Conservation (phyloP, 495 filamentous ascomycete genomes). For the Penicillium coffeae region DNA sequence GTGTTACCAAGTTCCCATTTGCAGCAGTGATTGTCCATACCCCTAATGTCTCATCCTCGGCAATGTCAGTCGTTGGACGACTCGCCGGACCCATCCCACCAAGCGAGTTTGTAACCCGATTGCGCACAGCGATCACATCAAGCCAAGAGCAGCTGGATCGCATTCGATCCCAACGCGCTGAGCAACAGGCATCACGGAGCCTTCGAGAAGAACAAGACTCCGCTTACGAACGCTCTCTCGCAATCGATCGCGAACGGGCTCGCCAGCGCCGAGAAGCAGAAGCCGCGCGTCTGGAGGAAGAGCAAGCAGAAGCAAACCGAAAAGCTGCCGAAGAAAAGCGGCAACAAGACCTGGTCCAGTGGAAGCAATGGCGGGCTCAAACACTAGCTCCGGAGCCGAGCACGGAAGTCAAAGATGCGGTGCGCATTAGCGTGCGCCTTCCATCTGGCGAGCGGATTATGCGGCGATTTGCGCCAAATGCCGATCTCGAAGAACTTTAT, state of each 20-base stretch:
- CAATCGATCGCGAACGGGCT: conserved; percentile 79
- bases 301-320: conserved; percentile 58
- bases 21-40: conserved; percentile 80
- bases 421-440: conserved; percentile 80
- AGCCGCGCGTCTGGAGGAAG: conserved; percentile 59
- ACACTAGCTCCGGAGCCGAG: conserved; percentile 65
- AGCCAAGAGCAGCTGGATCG: conserved; percentile 65
- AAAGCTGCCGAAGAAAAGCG: conserved; percentile 59
- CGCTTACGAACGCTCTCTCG: conserved; percentile 88
- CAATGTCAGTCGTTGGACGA: conserved; percentile 82
- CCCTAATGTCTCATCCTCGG: conserved; percentile 69
- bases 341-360: conserved; percentile 58
- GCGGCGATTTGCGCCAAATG: conserved; percentile 61
- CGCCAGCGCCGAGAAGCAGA: conserved; percentile 70
- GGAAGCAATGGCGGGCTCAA: conserved; percentile 76
- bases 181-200: conserved; percentile 71
- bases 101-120: conserved; percentile 62
- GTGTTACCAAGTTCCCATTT: conserved; percentile 87
- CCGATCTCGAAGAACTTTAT: conserved; percentile 82
- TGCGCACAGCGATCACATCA: conserved; percentile 65
- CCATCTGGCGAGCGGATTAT: conserved; percentile 68
- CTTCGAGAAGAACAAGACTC: conserved; percentile 81
- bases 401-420: conserved; percentile 58
- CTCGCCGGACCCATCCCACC: conserved; percentile 65
- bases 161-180: conserved; percentile 63